Evolutionary conservation across 2,329 filamentous ascomycete species (phyloP), one percentile per base, ranked within the genome.

Genomic region (Phialophora verrucosa): DNA sequence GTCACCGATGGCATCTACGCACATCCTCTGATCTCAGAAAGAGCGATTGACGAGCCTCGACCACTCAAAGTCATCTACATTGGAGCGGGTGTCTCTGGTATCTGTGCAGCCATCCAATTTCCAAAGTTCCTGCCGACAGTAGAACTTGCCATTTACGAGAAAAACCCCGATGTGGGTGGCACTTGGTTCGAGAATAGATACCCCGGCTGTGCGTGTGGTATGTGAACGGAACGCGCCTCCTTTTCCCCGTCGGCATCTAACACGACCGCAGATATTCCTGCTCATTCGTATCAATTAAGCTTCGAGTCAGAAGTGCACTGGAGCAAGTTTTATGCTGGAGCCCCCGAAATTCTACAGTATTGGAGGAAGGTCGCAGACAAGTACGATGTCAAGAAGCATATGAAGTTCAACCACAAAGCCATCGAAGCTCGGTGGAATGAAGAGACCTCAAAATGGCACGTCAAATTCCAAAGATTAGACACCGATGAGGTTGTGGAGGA

Each of bases 81-180:
- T 32, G 79, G 77, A 75, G 25, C 79, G 75, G 4, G 76, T 75
- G 23, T 69, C 20, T 80, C 78, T 4, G 79, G 79, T 7, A 70
- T 71, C 35, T 63, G 57, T 38, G 68, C 70, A 4, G 70, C 70
- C 12, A 71, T 71, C 20, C 64, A 59, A 10, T 70, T 70, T 42
- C 70, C 70, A 4, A 44, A 67, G 58, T 64, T 62, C 29, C 42
- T 68, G 23, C 66, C 70, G 4, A 64, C 57, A 23, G 25, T 70
- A 5, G 67, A 70, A 44, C 69, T 72, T 35, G 67, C 62, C 35
- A 68, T 75, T 27, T 75, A 74, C 35, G 73, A 75, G 57, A 74
- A 73, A 66, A 76, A 77, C 32, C 53, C 61, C 8, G 74, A 76
- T 12, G 58, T 77, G n/a, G 75, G 75, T 8, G 76, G 75, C 2